Percentiles rank a stretch among this genome's conserved stretches.
Evolutionary conservation across 202 grass and related monocot genomes (phyloP).

Genomic region (Setaria viridis): DNA sequence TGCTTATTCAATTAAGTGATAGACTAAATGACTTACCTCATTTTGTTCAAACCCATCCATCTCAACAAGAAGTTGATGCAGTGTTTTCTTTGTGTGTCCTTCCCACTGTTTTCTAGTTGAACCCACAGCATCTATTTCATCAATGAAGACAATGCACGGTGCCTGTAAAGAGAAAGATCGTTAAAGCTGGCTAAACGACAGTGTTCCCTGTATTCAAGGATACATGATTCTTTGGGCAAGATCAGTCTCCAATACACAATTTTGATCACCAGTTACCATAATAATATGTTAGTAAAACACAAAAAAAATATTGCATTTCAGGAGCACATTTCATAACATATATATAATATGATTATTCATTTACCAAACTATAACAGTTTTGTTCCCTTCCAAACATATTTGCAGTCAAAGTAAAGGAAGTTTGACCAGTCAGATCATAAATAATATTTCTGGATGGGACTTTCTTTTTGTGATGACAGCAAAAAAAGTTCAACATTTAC

Average conservation of each 20-base stretch:
- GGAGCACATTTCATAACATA: not conserved
- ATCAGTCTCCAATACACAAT: not conserved
- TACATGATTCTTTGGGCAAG: not conserved
- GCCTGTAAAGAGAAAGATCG: constrained; percentile 57
- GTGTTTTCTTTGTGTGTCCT: constrained; percentile 98
- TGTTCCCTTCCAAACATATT: not conserved
- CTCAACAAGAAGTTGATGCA: constrained; percentile 99
- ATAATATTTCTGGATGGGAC: not conserved
- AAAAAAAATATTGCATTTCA: not conserved
- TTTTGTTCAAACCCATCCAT: constrained; percentile 99
- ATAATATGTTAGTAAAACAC: not conserved
- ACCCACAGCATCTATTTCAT: constrained; percentile 99
- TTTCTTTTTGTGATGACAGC: not conserved
- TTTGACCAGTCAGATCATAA: not conserved
- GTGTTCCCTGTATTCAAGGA: not conserved
- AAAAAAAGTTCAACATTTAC: not conserved
- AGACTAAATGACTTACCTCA: constrained; percentile 58
- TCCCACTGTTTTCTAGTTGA: constrained; percentile 99
- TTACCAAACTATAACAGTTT: not conserved
- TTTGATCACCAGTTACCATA: not conserved
- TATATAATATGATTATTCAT: not conserved
- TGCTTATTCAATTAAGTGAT: constrained; percentile 35
- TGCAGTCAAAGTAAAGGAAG: not conserved
- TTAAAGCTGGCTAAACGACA: constrained; percentile 12
- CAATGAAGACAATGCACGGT: constrained; percentile 99